Base-by-base conservation (phyloP, 1,139 yeast species). In the Protomyces macrosporus region DNA sequence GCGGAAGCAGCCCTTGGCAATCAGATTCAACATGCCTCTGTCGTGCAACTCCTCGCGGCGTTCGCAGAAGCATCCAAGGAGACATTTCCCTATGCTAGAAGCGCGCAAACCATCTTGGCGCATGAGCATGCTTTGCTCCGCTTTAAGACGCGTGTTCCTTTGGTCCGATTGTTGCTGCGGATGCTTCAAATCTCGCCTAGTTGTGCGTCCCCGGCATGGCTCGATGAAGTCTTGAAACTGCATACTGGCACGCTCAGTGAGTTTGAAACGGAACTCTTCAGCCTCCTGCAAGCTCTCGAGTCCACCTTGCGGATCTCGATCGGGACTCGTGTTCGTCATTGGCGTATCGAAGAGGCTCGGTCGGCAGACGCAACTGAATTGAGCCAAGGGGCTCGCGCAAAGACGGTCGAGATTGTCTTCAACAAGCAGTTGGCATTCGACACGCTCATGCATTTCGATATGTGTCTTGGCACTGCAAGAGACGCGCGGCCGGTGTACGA, bases 401-500 rank as follows among this genome's bases (percentile, higher is more conserved):
- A 52, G 7, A n/a, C 40, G 16, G 36, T 52, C 12, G 62, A 58
- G 12, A 52, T 50, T 7, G 42, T 52, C 37, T 12, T 58, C 6
- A 37, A 39, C 2, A 33, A 36, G 14, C 56, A 58, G 12, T 4
- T 51, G 16, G 62, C 62, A 12, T 42, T 32, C 16, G 9, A 30
- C 16, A 58, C 62, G 7, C 33, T 58, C 3, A 6, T 40, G 12
- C 45, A 58, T 40, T 58, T 42, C 35, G 36, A 14, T 4, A 56
- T 51, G 23, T 14, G 62, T 9, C 14, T 45, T 14, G 35, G 9
- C 45, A 7, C 34, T 14, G 23, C 45, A 6, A 3, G 60, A 48
- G 39, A 37, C 5, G 9, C 45, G 45, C 42, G 16, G 7, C 37
- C 23, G 35, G 54, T 66, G 6, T 68, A 68, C 45, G 68, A 68